Conservation (phyloP, 2,329 filamentous ascomycete genomes). For the Hirsutella rhossiliensis region DNA sequence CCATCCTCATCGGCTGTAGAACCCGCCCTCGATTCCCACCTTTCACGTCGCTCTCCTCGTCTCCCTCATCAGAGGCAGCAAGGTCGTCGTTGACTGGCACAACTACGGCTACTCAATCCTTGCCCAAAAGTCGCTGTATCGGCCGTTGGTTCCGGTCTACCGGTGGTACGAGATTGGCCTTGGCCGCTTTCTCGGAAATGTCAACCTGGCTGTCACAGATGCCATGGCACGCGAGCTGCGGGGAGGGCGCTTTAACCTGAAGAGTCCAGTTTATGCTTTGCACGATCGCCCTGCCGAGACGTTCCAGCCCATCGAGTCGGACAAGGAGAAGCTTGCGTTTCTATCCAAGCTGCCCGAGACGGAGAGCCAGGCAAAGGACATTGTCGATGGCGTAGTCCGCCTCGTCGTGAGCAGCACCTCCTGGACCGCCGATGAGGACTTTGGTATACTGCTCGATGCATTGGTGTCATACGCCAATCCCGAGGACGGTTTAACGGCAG, state of each 20-base stretch:
- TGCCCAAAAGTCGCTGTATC: constrained; percentile 44
- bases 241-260: constrained; percentile 50
- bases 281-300: constrained; percentile 79
- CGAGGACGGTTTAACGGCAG: constrained; percentile 25
- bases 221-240: constrained; percentile 72
- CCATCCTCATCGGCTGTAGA: constrained; percentile 35
- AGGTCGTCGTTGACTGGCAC: constrained; percentile 91
- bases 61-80: constrained; percentile 66
- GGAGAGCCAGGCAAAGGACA: constrained; percentile 41
- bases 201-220: constrained; percentile 78
- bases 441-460: constrained; percentile 74
- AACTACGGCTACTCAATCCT: constrained; percentile 97
- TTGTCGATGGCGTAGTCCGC: constrained; percentile 45
- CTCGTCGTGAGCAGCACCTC: constrained; percentile 89
- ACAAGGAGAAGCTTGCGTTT: constrained; percentile 40
- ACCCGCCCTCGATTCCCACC: constrained; percentile 89
- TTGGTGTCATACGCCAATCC: constrained; percentile 58
- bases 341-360: constrained; percentile 56
- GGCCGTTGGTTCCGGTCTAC: constrained; percentile 69
- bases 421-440: constrained; percentile 96
- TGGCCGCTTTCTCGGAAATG: constrained; percentile 51
- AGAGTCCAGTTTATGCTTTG: constrained; percentile 54
- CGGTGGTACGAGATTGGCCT: constrained; percentile 66
- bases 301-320: constrained; percentile 56
- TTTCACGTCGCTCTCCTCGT: constrained; percentile 63